These are phyloP conservation scores for Hypoxylon subgilvum DNA, from an alignment of 495 filamentous ascomycete genomes.

Conservation along the genomic window DNA sequence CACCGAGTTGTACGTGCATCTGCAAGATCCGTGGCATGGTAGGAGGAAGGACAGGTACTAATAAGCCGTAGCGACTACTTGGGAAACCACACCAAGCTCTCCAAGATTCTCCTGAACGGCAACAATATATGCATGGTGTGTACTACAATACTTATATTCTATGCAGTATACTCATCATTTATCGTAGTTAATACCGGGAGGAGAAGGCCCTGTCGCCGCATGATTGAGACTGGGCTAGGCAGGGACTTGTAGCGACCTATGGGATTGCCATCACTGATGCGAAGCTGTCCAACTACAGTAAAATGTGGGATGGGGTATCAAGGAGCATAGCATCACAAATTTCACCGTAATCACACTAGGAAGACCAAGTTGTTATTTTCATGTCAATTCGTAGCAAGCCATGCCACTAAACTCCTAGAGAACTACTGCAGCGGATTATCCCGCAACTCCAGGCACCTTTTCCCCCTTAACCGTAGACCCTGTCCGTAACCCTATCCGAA, in stretches of 20 bases:
- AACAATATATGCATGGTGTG: constrained; percentile 99
- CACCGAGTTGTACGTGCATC: constrained; percentile 98
- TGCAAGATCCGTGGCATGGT: constrained; percentile 36
- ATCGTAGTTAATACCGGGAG: constrained; percentile 80
- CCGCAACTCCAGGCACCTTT: constrained; percentile 35
- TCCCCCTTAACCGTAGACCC: too few relatives aligned
- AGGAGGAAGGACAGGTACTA: neutral
- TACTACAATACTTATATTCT: neutral
- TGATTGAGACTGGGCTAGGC: neutral
- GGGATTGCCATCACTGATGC: neutral
- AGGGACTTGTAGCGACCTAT: neutral
- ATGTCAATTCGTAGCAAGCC: neutral
- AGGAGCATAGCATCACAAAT: neutral
- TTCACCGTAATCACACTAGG: neutral
- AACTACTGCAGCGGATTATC: too few relatives aligned
- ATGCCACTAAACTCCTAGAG: constrained; percentile 2
- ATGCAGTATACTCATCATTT: constrained; percentile 1
- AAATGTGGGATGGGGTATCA: neutral
- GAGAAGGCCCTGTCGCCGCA: constrained; percentile 69
- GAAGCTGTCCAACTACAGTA: neutral
- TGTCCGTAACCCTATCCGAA: constrained; percentile 4
- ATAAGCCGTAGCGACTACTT: constrained; percentile 76
- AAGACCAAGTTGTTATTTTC: neutral
- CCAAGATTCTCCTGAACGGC: constrained; percentile 95
- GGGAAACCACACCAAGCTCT: constrained; percentile 81